phyloP scores from a whole-genome alignment of 495 filamentous ascomycete genomes.

The Penicillium pulvis region DNA sequence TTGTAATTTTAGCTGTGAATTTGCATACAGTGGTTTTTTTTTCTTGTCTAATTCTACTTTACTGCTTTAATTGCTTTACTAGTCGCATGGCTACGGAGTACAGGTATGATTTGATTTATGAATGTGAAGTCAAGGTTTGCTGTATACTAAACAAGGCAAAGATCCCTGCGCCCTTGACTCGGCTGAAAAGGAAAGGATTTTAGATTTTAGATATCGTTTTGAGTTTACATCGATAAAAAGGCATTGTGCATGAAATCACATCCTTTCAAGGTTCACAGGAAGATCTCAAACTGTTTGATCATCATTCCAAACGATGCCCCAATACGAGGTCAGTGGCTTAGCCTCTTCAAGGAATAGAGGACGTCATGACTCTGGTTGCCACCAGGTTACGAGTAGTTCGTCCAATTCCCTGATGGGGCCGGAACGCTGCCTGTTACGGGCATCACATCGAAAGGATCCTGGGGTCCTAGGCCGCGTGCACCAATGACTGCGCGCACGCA shows the following conservation, averaged over 20 bases:
- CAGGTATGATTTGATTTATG: too few relatives aligned
- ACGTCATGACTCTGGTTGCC: conserved; percentile 37
- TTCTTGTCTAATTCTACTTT: neutral
- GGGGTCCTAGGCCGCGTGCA: conserved; percentile 26
- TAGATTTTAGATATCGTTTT: neutral
- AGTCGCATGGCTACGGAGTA: too few relatives aligned
- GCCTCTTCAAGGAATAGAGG: conserved; percentile 10
- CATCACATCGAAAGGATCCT: conserved; percentile 20
- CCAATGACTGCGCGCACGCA: conserved; percentile 29
- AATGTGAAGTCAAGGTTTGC: too few relatives aligned
- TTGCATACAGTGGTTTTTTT: neutral
- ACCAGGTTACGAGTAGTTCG: conserved; percentile 25
- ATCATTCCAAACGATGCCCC: neutral
- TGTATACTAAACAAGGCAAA: neutral
- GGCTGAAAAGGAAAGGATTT: conserved; percentile 7
- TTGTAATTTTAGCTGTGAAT: neutral
- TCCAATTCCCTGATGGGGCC: neutral
- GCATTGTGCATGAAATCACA: neutral
- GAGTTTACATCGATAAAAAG: neutral
- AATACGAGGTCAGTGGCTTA: neutral
- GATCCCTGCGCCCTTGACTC: conserved; percentile 16
- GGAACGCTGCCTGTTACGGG: conserved; percentile 13
- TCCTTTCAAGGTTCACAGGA: neutral
- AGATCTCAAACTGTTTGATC: neutral
- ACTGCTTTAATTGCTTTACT: too few relatives aligned